Base-by-base conservation (phyloP, 352 stramenopile species). In the Blastocystis sp. region DNA sequence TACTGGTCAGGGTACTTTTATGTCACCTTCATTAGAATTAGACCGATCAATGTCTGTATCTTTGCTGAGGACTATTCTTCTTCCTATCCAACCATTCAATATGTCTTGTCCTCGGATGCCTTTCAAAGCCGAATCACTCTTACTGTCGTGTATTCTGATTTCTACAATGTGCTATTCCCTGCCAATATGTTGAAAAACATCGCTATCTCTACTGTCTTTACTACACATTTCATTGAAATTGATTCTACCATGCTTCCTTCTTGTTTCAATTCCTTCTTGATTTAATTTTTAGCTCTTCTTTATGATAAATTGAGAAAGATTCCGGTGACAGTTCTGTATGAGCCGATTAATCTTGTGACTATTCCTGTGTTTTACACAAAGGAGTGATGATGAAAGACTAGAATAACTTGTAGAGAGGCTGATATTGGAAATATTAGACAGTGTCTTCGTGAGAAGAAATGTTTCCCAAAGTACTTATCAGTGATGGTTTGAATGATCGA, bases 141-240 rank as follows among this genome's bases (percentile, higher is more conserved):
- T 16, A 46, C 51, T 7, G 69, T 80, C 14, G 69, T 80, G 2
- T 80, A 80, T 52, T 58, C 35, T 21, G 19, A 24, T 27, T 59
- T 80, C 51, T 80, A 80, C 51, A 35, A 35, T n/a, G 12, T 54
- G 4, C 12, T 80, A 5, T 80, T 63, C 69, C 69, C 69, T 39
- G 69, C 69, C 3, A 80, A 80, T 39, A 27, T 80, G 9, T 52
- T 80, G 35, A 16, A 32, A 11, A 80, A 80, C 24, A 49, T 80
- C 43, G 69, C 69, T 32, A 63, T 80, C 27, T 80, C 69, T 14
- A 80, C 69, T 4, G 69, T 80, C 43, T 80, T 80, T 27, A 80
- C 69, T 27, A 80, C 69, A 2, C 69, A 80, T 52, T 80, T 80
- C 69, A 59, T 80, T 52, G 69, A 35, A 0, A 43, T 80, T 32